Evolutionary conservation across 2,329 filamentous ascomycete genomes (phyloP), one percentile per base, ranked within the genome.

Genomic region (Tolypocladium inflatum): DNA sequence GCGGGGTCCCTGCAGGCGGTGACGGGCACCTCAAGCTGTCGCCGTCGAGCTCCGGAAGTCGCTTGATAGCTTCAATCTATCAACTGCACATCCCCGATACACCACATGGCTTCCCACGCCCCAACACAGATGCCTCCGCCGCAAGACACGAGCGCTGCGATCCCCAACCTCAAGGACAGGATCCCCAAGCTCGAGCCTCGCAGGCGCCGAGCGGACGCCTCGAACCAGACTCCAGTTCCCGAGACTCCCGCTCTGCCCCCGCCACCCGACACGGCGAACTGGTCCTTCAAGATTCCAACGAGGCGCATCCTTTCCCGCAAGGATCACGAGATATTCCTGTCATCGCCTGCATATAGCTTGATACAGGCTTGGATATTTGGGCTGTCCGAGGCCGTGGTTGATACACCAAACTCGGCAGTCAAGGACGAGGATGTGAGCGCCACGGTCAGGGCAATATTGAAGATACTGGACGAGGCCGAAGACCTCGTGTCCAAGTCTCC

Each of bases 281-380:
- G 86, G 68, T 74, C 72, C 7, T 95, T 90, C 76, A 76, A 78
- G 59, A 76, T 76, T 7, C 94, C 94, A 0, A 82, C 80, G 15
- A 83, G 92, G 60, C 84, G 92, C 10, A 97, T 99, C 56, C 76
- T 99, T 15, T 93, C 91, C 3, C 78, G 79, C 2, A 77, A 82
- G 54, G 94, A 99, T 64, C 92, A 96, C 69, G 80, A 89, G 21
- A 74, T 91, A 4, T 99, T 97, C 67, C 80, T 91, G 21, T 76
- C 82, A 0, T 97, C 92, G 0, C 79, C 87, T 0, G 87, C 92
- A 8, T 88, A 90, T 71, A 79, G 78, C 9, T 81, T 97, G 45
- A 81, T 99, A 50, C 77, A 89, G 59, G 85, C 89, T 23, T 99
- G 96, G 74, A 80, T 97, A 61, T 97, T 96, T 72, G 83, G 84